phyloP scores from a whole-genome alignment of 2,329 filamentous ascomycete genomes.

The Scytalidium sp. region DNA sequence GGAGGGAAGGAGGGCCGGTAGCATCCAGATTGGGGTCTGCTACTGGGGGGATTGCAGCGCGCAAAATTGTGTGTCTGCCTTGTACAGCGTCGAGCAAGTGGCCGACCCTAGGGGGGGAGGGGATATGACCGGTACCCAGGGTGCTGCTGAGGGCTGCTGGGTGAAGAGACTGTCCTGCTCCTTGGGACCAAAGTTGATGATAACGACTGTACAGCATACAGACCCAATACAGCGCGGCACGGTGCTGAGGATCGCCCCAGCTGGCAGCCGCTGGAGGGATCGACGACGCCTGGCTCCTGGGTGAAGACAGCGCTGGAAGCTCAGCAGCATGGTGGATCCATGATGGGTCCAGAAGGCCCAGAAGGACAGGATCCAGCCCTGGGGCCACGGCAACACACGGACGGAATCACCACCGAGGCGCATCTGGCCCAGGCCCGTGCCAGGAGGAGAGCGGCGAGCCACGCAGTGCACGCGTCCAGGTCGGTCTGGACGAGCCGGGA shows the following conservation, averaged over 20 bases:
- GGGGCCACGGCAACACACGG: background rate
- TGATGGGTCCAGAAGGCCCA: background rate
- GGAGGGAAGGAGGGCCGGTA: background rate
- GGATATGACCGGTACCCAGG: no score
- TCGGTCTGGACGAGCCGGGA: background rate
- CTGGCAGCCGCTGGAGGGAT: background rate
- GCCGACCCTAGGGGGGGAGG: no score
- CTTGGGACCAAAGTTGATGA: no score
- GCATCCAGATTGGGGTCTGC: no score
- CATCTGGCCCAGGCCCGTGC: background rate
- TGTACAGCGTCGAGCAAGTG: no score
- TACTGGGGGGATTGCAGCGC: no score
- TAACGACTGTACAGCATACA: no score
- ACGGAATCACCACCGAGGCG: background rate
- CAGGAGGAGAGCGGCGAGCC: background rate
- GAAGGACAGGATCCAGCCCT: conserved; percentile 2
- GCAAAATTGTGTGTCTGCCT: no score
- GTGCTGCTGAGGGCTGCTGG: no score
- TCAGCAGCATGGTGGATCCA: background rate
- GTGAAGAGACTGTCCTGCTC: no score
- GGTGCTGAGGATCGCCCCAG: background rate
- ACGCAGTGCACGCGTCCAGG: no score
- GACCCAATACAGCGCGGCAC: no score
- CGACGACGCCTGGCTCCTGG: background rate
- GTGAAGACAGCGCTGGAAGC: background rate